Evolutionary conservation across 176 grass and related monocot genomes (phyloP), one percentile per base, ranked within the genome.

Genomic region (Guadua angustifolia): DNA sequence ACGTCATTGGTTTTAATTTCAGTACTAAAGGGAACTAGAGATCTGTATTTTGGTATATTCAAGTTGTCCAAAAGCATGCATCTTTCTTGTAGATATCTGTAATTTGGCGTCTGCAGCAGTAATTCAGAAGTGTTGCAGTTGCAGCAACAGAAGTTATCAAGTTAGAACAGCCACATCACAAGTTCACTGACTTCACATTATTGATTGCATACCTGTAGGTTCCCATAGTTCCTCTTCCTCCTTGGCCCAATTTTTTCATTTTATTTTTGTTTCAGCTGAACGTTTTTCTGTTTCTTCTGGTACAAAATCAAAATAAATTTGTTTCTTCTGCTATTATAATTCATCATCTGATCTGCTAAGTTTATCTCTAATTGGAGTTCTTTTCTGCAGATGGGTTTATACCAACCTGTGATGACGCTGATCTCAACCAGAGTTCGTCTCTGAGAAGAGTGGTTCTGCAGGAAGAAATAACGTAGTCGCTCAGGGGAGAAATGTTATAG

Each of bases 331-430:
- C n/a, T 78, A 32, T 56, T 73, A 58, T 61, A 35, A 3, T 6
- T 51, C 26, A 9, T 39, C 11, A 79, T 21, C 18, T 71, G 53
- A n/a, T 62, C 24, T 6, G 3, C 6, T 9, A 56, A 21, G 18
- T 56, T 56, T n/a, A 21, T 56, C 19, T 56, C 40, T 79, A 49
- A 79, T 42, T 32, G 9, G 9, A 33, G 0, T 43, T 57, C 43
- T 35, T 29, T 78, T 44, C 35, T 52, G 32, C 79, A 86, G 66
- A 47, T 55, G 19, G 21, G 4, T 79, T 58, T 50, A 73, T 77
- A 66, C 55, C 39, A 68, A 68, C 73, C 6, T 45, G 73, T n/a
- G 73, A 22, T 32, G 40, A 38, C 10, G 1, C 44, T 65, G 70
- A 74, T 57, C 44, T 40, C 0, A 52, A 33, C 8, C 47, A 49